Base-by-base conservation (phyloP, 1,284 basidiomycete species). In the Ceratobasidium sp. region DNA sequence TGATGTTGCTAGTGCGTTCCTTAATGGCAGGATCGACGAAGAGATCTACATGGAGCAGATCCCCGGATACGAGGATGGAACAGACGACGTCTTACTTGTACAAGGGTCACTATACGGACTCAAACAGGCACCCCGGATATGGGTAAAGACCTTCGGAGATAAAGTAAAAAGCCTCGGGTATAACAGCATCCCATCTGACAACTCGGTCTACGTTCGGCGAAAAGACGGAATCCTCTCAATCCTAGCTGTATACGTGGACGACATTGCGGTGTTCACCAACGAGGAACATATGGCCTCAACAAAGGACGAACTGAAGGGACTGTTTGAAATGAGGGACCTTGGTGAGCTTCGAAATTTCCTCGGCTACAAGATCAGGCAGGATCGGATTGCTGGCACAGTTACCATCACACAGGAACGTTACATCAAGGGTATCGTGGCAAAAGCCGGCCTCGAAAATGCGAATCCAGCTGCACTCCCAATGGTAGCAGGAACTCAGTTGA, bases 21-120 rank as follows among this genome's bases (percentile, higher is more conserved):
- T 80, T 3, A 76, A 80, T 27, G 78, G 72, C 33, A 11, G 76
- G 0, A 80, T 86, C 0, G 78, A 84, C 6, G 83, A 86, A 54
- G 80, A 83, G 15, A 80, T 86, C 9, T 85, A 83, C 59, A 85
- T 86, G 84, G 22, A 64, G 0, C 83, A 84, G 48, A 83, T 81
- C 0, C 67, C 80, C 0, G 82, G 81, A 0, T 85, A 76, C 56
- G 65, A 75, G 19, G 57, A 78, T n/a, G 64, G 75, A 1, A 19
- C 31, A 0, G 29, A 33, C 14, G 1, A 3, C 0, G 47, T 79
- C 11, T 73, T 62, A 24, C 51, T 64, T 0, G 77, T 81, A 0
- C 41, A 69, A 6, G 44, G 67, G 15, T 76, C 79, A 11, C 64
- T 82, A 1, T 82, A 82, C 60, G 80, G 81, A 1, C 75, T 81